phyloP scores from a whole-genome alignment of 306 rosid genomes.

The Cucurbita pepo region DNA sequence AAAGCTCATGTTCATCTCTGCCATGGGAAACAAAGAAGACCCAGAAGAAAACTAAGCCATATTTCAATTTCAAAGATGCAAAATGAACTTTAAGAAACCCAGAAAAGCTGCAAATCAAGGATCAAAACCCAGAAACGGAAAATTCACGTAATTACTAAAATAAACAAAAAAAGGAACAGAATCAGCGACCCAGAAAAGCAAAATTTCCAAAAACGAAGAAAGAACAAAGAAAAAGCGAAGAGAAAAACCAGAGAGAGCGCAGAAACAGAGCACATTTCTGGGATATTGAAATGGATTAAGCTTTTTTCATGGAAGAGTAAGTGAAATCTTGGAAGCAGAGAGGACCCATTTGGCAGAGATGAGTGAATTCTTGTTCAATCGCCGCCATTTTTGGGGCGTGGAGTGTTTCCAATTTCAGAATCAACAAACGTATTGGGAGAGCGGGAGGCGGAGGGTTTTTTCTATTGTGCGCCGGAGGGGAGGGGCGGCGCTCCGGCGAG shows the following conservation, averaged over 20 bases:
- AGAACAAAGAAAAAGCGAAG: background rate
- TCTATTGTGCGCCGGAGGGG: background rate
- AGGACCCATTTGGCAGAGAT: background rate
- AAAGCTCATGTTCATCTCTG: conserved; percentile 30
- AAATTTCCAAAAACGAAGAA: background rate
- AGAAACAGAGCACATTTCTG: background rate
- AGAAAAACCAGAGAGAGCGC: background rate
- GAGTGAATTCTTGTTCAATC: background rate
- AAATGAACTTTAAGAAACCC: background rate
- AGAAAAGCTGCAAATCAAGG: background rate
- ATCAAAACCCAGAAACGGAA: background rate
- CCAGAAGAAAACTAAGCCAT: background rate
- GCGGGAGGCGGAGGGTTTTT: background rate
- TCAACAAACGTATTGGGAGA: background rate
- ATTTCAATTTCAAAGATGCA: background rate
- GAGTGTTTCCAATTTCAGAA: background rate
- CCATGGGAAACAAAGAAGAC: background rate
- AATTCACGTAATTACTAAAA: background rate
- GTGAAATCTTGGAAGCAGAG: background rate
- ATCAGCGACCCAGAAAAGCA: background rate
- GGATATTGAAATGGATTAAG: background rate
- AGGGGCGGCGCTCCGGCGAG: background rate
- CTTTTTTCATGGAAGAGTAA: background rate
- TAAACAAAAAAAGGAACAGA: background rate
- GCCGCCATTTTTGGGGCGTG: background rate